A percentile compares a stretch with the other conserved stretches of the same genome.
These are phyloP conservation scores for Globisporangium acanthophoron DNA, from an alignment of 352 stramenopile species.

Conservation along the genomic window DNA sequence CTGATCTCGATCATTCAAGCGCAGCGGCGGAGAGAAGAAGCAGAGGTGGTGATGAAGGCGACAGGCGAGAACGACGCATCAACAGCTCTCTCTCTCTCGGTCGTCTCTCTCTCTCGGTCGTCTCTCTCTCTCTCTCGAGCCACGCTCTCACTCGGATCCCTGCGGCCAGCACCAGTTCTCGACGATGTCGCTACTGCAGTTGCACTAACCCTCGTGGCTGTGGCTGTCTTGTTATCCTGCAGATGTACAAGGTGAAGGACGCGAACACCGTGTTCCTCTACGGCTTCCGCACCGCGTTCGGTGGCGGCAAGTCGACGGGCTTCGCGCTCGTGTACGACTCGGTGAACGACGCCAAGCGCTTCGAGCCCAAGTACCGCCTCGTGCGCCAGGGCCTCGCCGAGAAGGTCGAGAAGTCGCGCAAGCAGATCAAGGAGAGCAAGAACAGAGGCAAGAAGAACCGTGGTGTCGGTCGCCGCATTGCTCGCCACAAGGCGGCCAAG, in stretches of 20 bases:
- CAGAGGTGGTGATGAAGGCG: not conserved
- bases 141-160: not conserved
- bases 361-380: conserved; percentile 98
- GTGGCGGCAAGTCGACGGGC: conserved; percentile 96
- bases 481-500: conserved; percentile 99
- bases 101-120: not conserved
- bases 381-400: conserved; percentile 88
- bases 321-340: conserved; percentile 99
- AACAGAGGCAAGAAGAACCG: conserved; percentile 98
- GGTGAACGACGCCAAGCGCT: conserved; percentile 97
- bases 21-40: not conserved
- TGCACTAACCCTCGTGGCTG: not conserved
- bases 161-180: not conserved
- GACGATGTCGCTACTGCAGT: not conserved
- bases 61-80: not conserved
- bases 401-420: conserved; percentile 97
- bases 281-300: conserved; percentile 97
- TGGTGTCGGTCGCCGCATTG: conserved; percentile 96
- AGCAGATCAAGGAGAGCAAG: conserved; percentile 99
- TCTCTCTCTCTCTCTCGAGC: not conserved
- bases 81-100: not conserved
- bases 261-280: conserved; percentile 95
- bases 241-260: conserved; percentile 97
- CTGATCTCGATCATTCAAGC: not conserved
- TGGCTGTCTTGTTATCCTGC: not conserved